Evolutionary conservation across 2,329 filamentous ascomycete species (phyloP).

Genomic region (Sclerotinia subarctica): DNA sequence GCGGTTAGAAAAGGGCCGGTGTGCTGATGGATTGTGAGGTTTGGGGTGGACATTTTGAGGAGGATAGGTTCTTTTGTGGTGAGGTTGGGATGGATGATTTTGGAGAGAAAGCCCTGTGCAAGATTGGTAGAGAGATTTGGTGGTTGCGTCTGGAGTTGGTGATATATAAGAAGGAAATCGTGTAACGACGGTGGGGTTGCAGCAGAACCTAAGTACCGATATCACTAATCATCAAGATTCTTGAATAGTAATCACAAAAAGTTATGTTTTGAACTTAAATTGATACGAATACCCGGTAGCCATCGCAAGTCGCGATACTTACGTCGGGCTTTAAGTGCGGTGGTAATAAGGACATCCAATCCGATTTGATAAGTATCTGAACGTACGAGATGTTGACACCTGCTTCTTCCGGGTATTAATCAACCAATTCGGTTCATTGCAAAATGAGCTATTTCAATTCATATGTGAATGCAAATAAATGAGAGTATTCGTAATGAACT

Average conservation of each 20-base stretch:
- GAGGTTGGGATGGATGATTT: constrained; percentile 41
- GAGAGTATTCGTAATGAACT: too few species aligned
- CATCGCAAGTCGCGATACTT: neutral
- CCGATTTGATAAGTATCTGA: neutral
- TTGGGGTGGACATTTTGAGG: neutral
- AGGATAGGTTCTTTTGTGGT: neutral
- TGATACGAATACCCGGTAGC: neutral
- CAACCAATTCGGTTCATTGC: too few species aligned
- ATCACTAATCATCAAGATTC: neutral
- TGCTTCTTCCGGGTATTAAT: too few species aligned
- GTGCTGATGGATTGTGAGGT: neutral
- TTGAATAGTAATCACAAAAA: neutral
- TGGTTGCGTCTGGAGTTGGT: neutral
- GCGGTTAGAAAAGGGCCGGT: neutral
- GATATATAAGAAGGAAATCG: neutral
- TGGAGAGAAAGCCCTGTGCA: neutral
- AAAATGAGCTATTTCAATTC: too few species aligned
- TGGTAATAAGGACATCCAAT: neutral
- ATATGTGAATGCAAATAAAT: too few species aligned
- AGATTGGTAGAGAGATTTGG: neutral
- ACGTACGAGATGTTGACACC: neutral
- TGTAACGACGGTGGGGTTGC: neutral
- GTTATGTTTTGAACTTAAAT: neutral
- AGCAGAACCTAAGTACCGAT: neutral
- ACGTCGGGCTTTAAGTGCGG: neutral